Percentiles rank a stretch among this genome's conserved stretches.
Conservation (phyloP, 257 asterid species). For the Haberlea rhodopensis region DNA sequence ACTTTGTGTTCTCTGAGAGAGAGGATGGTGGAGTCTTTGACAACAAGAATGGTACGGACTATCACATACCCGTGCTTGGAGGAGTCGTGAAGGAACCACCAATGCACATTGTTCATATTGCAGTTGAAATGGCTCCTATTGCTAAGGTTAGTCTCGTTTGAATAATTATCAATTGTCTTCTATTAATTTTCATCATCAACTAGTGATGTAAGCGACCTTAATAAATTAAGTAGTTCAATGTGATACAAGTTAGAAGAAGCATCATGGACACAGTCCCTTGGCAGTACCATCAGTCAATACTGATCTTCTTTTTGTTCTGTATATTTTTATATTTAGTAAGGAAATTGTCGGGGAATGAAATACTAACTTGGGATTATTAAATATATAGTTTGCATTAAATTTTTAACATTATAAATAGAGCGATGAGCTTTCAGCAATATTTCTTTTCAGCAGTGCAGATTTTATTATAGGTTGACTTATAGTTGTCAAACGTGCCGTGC, state of each 20-base stretch:
- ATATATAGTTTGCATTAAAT: background rate
- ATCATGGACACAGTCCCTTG: background rate
- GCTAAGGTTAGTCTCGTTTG: conserved; percentile 59
- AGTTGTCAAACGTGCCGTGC: no score
- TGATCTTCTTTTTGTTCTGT: background rate
- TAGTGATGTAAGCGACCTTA: background rate
- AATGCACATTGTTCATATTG: conserved; percentile 87
- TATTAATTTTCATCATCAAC: no score
- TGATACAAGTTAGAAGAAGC: background rate
- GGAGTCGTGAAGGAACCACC: conserved; percentile 88
- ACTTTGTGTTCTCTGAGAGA: conserved; percentile 93
- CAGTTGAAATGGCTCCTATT: conserved; percentile 99
- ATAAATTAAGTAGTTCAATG: background rate
- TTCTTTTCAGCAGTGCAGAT: conserved; percentile 7
- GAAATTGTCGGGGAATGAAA: background rate
- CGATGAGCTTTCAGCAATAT: background rate
- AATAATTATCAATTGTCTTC: background rate
- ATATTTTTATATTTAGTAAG: background rate
- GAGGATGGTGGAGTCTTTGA: conserved; percentile 87
- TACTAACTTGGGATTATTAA: background rate
- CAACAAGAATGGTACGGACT: conserved; percentile 87
- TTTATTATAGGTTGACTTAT: background rate
- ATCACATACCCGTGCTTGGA: conserved; percentile 86
- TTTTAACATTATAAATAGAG: background rate
- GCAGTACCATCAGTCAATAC: background rate